Conservation (phyloP, 768 basidiomycete species). For the Serendipita sp. region DNA sequence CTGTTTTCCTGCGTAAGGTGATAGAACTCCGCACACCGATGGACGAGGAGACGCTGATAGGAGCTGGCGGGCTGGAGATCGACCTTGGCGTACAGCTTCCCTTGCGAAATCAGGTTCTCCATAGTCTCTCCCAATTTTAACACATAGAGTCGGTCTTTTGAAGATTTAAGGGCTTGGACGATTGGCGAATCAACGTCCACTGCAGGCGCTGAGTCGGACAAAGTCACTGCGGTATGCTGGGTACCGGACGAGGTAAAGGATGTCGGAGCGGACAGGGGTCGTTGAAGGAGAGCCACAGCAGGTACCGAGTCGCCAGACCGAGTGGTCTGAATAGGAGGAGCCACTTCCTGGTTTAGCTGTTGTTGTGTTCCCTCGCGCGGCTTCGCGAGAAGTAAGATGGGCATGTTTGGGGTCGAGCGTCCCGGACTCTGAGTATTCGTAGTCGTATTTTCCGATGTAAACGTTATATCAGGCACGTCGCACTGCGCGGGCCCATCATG, state of each 20-base stretch:
- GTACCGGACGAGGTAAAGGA: neutral
- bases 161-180: slow-evolving; percentile 64
- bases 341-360: too few relatives aligned
- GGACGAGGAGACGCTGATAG: slow-evolving; percentile 73
- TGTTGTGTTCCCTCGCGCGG: neutral
- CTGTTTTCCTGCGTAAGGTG: slow-evolving; percentile 58
- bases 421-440: neutral
- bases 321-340: neutral
- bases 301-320: neutral
- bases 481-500: slow-evolving; percentile 3
- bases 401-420: neutral
- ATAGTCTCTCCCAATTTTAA: slow-evolving; percentile 78
- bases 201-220: slow-evolving; percentile 8
- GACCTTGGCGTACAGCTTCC: slow-evolving; percentile 25
- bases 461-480: slow-evolving; percentile 1
- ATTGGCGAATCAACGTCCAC: slow-evolving; percentile 61
- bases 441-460: neutral
- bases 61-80: slow-evolving; percentile 57
- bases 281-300: neutral
- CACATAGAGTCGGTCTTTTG: slow-evolving; percentile 73
- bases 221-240: neutral
- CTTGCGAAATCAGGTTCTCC: slow-evolving; percentile 45
- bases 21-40: slow-evolving; percentile 74
- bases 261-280: slow-evolving; percentile 3
- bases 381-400: neutral